Conservation (phyloP, 148 eudicot genomes). For the Drosera capensis region DNA sequence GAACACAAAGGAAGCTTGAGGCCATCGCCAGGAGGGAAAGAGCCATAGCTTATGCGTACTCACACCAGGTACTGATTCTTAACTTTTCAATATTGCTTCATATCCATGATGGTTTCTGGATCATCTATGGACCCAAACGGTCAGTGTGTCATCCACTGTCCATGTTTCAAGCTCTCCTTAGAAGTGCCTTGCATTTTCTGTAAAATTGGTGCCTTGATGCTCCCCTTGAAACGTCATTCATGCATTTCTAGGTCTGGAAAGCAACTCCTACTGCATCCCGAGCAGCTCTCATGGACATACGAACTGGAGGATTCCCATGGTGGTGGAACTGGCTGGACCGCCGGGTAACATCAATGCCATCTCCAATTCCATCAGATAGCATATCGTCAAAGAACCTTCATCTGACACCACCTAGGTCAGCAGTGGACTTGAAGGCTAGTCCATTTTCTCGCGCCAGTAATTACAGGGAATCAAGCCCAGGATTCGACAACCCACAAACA, state of each 20-base stretch:
- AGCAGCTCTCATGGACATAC: constrained; percentile 28
- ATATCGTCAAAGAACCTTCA: constrained; percentile 18
- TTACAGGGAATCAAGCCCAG: constrained; percentile 12
- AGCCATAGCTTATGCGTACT: constrained; percentile 91
- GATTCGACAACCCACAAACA: constrained; percentile 29
- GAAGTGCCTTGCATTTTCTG: no score
- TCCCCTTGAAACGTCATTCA: not conserved
- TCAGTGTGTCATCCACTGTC: no score
- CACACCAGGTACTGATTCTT: constrained; percentile 49
- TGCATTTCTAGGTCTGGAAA: constrained; percentile 36
- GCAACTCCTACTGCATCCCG: constrained; percentile 45
- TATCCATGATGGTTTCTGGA: no score
- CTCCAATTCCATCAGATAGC: constrained; percentile 26
- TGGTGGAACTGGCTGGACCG: constrained; percentile 98
- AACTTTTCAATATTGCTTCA: not conserved
- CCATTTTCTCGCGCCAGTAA: constrained; percentile 31
- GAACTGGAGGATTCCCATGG: constrained; percentile 73
- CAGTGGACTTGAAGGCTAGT: constrained; percentile 36
- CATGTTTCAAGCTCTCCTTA: no score
- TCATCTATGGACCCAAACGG: no score
- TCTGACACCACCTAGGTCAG: constrained; percentile 39
- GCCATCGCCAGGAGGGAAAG: constrained; percentile 81
- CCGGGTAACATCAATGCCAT: constrained; percentile 23
- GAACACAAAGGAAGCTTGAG: constrained; percentile 62
- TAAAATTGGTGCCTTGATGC: no score